phyloP scores from a whole-genome alignment of 306 rosid species.

The Luffa aegyptiaca region DNA sequence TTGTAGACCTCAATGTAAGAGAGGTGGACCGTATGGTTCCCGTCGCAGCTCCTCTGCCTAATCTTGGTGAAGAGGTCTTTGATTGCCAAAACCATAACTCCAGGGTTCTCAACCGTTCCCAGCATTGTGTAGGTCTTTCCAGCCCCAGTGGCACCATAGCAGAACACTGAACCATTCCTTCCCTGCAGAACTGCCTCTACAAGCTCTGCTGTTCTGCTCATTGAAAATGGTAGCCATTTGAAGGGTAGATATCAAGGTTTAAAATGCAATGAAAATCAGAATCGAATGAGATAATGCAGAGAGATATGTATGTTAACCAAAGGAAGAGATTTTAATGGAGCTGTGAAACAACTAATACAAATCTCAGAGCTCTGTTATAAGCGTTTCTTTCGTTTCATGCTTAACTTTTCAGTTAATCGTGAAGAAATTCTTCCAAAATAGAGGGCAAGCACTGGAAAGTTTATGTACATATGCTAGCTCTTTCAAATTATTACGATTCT shows the following conservation, averaged over 20 bases:
- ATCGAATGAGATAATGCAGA: not conserved
- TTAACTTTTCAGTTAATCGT: not conserved
- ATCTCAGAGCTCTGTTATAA: not conserved
- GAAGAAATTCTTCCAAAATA: not conserved
- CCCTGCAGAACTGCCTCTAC: slow-evolving; percentile 94
- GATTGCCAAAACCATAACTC: slow-evolving; percentile 97
- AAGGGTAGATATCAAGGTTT: not conserved
- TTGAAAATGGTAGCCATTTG: not conserved
- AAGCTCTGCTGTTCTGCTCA: slow-evolving; percentile 72
- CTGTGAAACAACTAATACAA: not conserved
- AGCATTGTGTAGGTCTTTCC: slow-evolving; percentile 98
- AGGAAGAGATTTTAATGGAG: not conserved
- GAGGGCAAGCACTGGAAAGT: not conserved
- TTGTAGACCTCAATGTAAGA: slow-evolving; percentile 96
- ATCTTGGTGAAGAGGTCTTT: slow-evolving; percentile 82
- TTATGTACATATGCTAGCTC: not conserved
- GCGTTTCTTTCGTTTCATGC: not conserved
- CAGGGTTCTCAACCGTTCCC: slow-evolving; percentile 82
- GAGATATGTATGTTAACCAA: not conserved
- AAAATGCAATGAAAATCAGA: not conserved
- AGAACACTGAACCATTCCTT: slow-evolving; percentile 91
- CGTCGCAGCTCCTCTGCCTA: slow-evolving; percentile 82
- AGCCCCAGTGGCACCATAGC: slow-evolving; percentile 98
- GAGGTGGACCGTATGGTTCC: slow-evolving; percentile 74
- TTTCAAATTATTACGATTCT: not conserved